Conservation (phyloP, 2,329 filamentous ascomycete species). For the Aspergillus costaricaensis region DNA sequence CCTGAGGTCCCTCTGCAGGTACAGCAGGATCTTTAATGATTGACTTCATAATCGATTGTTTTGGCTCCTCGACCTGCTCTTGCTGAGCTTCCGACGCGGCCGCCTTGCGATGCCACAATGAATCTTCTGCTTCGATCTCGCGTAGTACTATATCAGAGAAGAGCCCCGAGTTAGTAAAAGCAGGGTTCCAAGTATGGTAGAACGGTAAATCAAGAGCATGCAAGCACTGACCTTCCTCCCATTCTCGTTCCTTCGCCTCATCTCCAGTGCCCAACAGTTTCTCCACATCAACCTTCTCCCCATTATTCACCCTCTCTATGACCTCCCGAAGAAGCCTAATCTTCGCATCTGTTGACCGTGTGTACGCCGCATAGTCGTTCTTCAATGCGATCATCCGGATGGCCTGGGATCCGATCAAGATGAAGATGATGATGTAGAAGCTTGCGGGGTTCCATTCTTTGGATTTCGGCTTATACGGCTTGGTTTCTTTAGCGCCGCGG, state of each 20-base stretch:
- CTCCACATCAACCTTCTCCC: slow-evolving; percentile 77
- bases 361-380: slow-evolving; percentile 71
- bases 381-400: slow-evolving; percentile 86
- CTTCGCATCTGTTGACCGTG: slow-evolving; percentile 74
- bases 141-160: slow-evolving; percentile 32
- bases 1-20: slow-evolving; percentile 12
- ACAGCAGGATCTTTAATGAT: slow-evolving; percentile 21
- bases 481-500: slow-evolving; percentile 30
- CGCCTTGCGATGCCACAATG: slow-evolving; percentile 37
- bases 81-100: background rate
- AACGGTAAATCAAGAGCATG: background rate
- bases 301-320: slow-evolving; percentile 49
- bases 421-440: slow-evolving; percentile 78
- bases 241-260: slow-evolving; percentile 72
- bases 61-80: background rate
- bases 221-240: slow-evolving; percentile 72
- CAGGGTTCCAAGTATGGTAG: too few species aligned
- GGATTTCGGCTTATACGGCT: slow-evolving; percentile 44
- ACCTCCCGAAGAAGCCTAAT: slow-evolving; percentile 73
- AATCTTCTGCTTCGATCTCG: slow-evolving; percentile 45
- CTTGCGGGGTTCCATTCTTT: slow-evolving; percentile 79
- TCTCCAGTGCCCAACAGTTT: slow-evolving; percentile 77
- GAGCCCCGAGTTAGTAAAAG: slow-evolving; percentile 6
- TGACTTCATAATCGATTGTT: slow-evolving; percentile 11
- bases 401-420: slow-evolving; percentile 90